Evolutionary conservation across 2,329 filamentous ascomycete species (phyloP).

Genomic region (Neonectria hederae): DNA sequence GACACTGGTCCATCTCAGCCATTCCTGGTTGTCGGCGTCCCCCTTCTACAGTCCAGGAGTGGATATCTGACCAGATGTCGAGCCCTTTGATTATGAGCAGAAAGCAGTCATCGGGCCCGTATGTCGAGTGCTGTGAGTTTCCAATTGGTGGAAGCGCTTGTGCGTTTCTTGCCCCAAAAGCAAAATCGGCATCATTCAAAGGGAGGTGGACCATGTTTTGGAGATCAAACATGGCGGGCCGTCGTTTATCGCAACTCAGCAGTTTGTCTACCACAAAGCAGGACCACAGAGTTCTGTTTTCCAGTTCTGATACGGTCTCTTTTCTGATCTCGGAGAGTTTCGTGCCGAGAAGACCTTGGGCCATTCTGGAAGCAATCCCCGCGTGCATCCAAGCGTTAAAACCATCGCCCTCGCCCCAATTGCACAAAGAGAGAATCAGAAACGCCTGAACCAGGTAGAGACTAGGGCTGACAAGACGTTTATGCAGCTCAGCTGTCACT

Average conservation of each 20-base stretch:
- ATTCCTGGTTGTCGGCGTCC: constrained; percentile 34
- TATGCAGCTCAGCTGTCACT: constrained; percentile 29
- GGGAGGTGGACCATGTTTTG: constrained; percentile 30
- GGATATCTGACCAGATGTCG: constrained; percentile 37
- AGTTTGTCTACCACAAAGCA: constrained; percentile 40
- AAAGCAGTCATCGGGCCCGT: constrained; percentile 27
- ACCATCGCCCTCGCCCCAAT: constrained; percentile 41
- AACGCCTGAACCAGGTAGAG: constrained; percentile 34
- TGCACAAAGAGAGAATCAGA: constrained; percentile 34
- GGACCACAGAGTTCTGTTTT: constrained; percentile 36
- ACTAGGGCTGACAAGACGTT: constrained; percentile 25
- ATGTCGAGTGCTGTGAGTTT: background rate
- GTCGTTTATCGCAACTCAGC: constrained; percentile 34
- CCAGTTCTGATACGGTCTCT: constrained; percentile 30
- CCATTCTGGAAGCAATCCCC: constrained; percentile 38
- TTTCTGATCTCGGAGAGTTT: constrained; percentile 29
- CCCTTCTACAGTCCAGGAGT: constrained; percentile 38
- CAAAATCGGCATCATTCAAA: constrained; percentile 32
- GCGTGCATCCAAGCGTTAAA: constrained; percentile 43
- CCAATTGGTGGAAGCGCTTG: background rate
- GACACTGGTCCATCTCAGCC: constrained; percentile 34
- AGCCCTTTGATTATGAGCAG: constrained; percentile 31
- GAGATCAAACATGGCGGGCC: constrained; percentile 36
- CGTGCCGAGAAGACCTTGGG: constrained; percentile 35
- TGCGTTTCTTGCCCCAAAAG: constrained; percentile 22